Evolutionary conservation across 441 rosid species (phyloP).

Genomic region (Adansonia gregorii): DNA sequence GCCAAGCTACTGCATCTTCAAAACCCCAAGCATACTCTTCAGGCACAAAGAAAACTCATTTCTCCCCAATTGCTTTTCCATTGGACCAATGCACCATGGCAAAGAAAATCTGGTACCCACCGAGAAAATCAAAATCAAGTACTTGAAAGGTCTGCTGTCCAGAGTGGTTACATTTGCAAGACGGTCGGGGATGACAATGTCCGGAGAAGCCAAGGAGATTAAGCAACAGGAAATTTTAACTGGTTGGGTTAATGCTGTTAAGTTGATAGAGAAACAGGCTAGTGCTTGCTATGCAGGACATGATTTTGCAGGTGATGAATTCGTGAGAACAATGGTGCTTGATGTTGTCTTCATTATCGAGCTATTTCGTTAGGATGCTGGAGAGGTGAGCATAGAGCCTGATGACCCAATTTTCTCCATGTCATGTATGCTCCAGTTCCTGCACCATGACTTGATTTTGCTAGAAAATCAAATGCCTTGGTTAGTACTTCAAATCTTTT

Average conservation of each 20-base stretch:
- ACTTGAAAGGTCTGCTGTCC: conserved; percentile 15
- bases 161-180: not conserved
- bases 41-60: not conserved
- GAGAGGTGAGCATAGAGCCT: not conserved
- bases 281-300: conserved; percentile 17
- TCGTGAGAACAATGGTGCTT: conserved; percentile 31
- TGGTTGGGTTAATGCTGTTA: not conserved
- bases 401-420: conserved; percentile 35
- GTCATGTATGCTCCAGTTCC: conserved; percentile 30
- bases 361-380: conserved; percentile 20
- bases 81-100: conserved; percentile 27
- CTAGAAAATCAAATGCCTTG: conserved; percentile 44
- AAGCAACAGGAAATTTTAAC: not conserved
- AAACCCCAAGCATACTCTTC: conserved; percentile 21
- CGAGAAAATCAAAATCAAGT: conserved; percentile 17
- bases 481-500: conserved; percentile 27
- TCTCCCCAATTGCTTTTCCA: conserved; percentile 21
- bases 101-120: not conserved
- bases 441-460: conserved; percentile 37
- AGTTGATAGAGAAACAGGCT: not conserved
- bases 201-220: not conserved
- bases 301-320: conserved; percentile 19
- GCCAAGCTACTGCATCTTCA: conserved; percentile 9
- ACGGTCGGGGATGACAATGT: not conserved
- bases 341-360: conserved; percentile 40